phyloP scores from a whole-genome alignment of 1,139 yeast genomes.

The Starmera stellimalicola region DNA sequence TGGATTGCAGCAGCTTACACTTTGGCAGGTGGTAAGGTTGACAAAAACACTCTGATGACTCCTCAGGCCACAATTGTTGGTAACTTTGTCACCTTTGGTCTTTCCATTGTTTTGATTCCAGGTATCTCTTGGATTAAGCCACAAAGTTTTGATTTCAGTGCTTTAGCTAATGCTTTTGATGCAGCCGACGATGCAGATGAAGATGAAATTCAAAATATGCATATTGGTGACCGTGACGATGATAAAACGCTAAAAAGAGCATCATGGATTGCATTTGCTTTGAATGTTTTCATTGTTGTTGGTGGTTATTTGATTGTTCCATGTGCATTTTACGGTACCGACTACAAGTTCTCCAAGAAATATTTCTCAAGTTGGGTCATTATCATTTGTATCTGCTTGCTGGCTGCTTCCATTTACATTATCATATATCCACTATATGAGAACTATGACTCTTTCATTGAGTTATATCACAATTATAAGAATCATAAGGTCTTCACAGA shows the following conservation, averaged over 20 bases:
- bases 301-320: slow-evolving; percentile 25
- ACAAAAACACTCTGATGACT: slow-evolving; percentile 22
- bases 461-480: neutral
- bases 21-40: slow-evolving; percentile 20
- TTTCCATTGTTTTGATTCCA: slow-evolving; percentile 21
- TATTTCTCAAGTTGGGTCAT: slow-evolving; percentile 26
- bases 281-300: slow-evolving; percentile 21
- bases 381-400: slow-evolving; percentile 25
- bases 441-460: neutral
- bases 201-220: slow-evolving; percentile 22
- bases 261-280: slow-evolving; percentile 18
- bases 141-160: slow-evolving; percentile 14
- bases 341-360: slow-evolving; percentile 23
- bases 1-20: slow-evolving; percentile 39
- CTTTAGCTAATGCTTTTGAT: slow-evolving; percentile 16
- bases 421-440: slow-evolving; percentile 27
- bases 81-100: slow-evolving; percentile 24
- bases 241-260: slow-evolving; percentile 19
- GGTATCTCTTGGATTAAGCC: slow-evolving; percentile 24
- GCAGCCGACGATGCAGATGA: slow-evolving; percentile 30
- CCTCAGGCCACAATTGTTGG: slow-evolving; percentile 28
- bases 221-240: slow-evolving; percentile 17
- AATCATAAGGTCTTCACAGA: neutral
- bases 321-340: slow-evolving; percentile 24
- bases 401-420: slow-evolving; percentile 26